Conservation (phyloP, 495 filamentous ascomycete genomes). For the Aspergillus egyptiacus region DNA sequence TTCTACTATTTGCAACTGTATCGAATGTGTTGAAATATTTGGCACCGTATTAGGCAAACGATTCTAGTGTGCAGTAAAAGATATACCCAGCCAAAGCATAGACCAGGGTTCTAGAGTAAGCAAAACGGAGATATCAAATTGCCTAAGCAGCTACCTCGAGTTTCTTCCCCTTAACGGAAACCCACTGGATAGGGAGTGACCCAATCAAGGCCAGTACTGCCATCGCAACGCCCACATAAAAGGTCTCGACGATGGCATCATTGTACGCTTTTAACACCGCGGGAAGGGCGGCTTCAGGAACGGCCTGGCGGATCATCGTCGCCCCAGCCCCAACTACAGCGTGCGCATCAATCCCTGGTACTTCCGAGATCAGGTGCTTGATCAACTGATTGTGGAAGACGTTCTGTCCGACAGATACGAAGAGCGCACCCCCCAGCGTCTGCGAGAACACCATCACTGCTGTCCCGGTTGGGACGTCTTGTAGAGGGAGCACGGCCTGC, state of each 20-base stretch:
- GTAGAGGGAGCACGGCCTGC: constrained; percentile 51
- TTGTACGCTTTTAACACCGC: constrained; percentile 8
- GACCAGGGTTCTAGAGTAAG: not conserved
- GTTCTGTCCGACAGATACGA: constrained; percentile 9
- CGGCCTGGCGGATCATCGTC: not conserved
- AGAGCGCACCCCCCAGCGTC: constrained; percentile 60
- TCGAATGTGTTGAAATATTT: no score
- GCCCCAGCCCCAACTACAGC: not conserved
- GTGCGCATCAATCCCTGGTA: not conserved
- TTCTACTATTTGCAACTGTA: no score
- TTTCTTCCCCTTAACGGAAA: constrained; percentile 33
- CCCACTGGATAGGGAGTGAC: constrained; percentile 1
- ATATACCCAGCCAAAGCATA: no score
- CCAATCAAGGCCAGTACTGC: not conserved
- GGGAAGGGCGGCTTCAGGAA: not conserved
- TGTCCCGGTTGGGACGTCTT: constrained; percentile 57
- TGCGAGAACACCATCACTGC: constrained; percentile 62
- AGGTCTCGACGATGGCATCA: not conserved
- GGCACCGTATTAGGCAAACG: no score
- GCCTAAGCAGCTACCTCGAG: constrained; percentile 50
- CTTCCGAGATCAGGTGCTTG: not conserved
- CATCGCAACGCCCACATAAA: not conserved
- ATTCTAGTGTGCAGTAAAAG: no score
- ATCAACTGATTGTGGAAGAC: constrained; percentile 7
- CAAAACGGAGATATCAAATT: no score